Base-by-base conservation (phyloP, 495 filamentous ascomycete genomes). In the Talaromyces proteolyticus region DNA sequence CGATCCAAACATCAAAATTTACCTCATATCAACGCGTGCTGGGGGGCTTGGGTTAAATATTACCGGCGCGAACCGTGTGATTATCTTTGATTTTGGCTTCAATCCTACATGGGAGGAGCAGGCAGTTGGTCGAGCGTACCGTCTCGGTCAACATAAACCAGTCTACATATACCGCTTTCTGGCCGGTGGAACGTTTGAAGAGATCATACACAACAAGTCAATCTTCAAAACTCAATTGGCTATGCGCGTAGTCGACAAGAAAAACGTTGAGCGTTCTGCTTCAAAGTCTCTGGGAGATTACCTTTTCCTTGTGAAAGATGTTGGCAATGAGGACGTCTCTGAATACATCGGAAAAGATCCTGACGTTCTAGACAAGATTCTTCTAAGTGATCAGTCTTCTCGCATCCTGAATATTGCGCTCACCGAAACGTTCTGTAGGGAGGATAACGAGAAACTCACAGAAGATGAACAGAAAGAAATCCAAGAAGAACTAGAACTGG, bases 121-220 rank as follows among this genome's bases (percentile, higher is more conserved):
- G 62, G 92, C 92, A 6, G 79, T 97, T 48, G 91, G 89, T 7
- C 78, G 92, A 55, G 86, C 86, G 0, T 95, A 94, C 61, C 88
- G 92, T 2, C 74, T 97, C 18, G 91, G 92, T 0, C 92, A 97
- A 58, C 66, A 63, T 16, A 96, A 95, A 55, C 73, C 76, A 1
- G 91, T 95, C 2, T 95, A 75, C 63, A 89, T 96, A 3, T 97
- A 97, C 60, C 86, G 87, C n/a, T 80, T 97, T 46, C 66, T 86
- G 19, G 69, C 80, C 12, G 88, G 81, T 4, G 91, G 91, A 2
- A 95, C 91, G 0, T 89, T 83, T 58, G 89, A 96, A 59, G 78
- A 84, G 21, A 70, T 72, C 1, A 66, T 91, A 17, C 78, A 86
- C 49, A 88, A 89, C 58, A 79, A 78, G 39, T 74, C 82, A 1